Evolutionary conservation across 176 grass and related monocot genomes (phyloP).

Genomic region (Lolium multiflorum): DNA sequence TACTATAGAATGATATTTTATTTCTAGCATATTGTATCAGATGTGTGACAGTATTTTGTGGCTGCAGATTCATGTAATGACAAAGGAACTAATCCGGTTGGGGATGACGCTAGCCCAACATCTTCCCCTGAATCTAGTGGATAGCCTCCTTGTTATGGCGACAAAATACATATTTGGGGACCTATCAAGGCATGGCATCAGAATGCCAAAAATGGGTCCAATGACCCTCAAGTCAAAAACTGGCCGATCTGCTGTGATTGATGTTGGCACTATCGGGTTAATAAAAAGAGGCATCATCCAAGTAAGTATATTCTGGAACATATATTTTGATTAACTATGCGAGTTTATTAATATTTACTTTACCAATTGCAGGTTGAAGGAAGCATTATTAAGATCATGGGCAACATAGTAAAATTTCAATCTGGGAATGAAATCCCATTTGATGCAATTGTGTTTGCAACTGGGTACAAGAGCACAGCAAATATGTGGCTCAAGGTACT

Average conservation of each 20-base stretch:
- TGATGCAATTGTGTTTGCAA: too few species aligned
- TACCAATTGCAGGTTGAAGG: too few species aligned
- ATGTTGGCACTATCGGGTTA: constrained; percentile 44
- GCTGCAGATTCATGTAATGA: neutral
- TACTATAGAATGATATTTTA: neutral
- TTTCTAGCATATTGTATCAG: neutral
- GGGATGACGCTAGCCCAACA: neutral
- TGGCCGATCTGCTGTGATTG: constrained; percentile 35
- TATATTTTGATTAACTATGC: neutral
- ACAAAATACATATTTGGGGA: constrained; percentile 47
- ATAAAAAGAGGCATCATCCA: constrained; percentile 51
- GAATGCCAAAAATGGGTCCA: constrained; percentile 43
- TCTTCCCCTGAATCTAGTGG: constrained; percentile 29
- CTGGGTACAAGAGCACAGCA: constrained; percentile 44
- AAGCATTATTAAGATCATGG: too few species aligned
- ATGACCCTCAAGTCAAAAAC: constrained; percentile 38
- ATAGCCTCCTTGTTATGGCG: constrained; percentile 22
- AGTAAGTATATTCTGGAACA: constrained; percentile 13
- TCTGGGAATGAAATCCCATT: too few species aligned
- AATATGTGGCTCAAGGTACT: constrained; percentile 54
- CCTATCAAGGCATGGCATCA: constrained; percentile 55
- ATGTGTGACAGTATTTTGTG: too few species aligned
- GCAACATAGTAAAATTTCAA: too few species aligned
- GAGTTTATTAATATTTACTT: too few species aligned
- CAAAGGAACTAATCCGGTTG: too few species aligned